Evolutionary conservation across 805 yeast genomes (phyloP), one percentile per base, ranked within the genome.

Genomic region (Kazachstania viticola): DNA sequence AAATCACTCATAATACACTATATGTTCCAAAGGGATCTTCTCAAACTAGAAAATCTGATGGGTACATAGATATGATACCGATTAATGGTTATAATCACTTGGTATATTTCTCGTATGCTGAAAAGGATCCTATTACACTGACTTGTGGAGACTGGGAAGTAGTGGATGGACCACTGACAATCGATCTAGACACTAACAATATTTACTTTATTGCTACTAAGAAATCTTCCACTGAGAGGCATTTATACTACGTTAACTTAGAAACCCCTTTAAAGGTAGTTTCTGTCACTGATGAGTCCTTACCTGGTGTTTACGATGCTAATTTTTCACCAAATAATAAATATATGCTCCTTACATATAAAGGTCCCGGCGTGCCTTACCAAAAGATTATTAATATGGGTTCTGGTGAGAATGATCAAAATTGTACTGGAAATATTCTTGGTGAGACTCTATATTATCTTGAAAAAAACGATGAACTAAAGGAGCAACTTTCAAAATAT

Each of bases 121-220:
- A 94, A 4, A 73, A 84, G 2, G 62, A 67, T 17, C 53, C 77
- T 4, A 46, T 45, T 3, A 51, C 79, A 15, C 65, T 94, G 29
- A 81, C 91, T 1, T 36, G 56, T 3, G 98, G 98, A 5, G 58
- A 68, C 1, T 91, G 95, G 94, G 98, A 91, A 54, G 94, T 91
- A n/a, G 79, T 71, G 17, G 69, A 64, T 38, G 87, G 83, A 2
- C 74, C 79, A 2, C 61, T 77, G 2, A 68, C 77, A 0, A 73
- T 72, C 56, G 84, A 79, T 46, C 60, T 56, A 31, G 58, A 61
- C 5, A 60, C 56, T 19, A 69, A 66, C 33, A 64, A 69, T 41
- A 67, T 75, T 12, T 65, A 59, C 37, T 91, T 75, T 51, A 49
- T 75, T 6, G 77, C 88, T 4, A 83, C 97, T 0, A 70, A 73